Evolutionary conservation across 306 rosid species (phyloP), one percentile per base, ranked within the genome.

Genomic region (Dalbergia oliveri): DNA sequence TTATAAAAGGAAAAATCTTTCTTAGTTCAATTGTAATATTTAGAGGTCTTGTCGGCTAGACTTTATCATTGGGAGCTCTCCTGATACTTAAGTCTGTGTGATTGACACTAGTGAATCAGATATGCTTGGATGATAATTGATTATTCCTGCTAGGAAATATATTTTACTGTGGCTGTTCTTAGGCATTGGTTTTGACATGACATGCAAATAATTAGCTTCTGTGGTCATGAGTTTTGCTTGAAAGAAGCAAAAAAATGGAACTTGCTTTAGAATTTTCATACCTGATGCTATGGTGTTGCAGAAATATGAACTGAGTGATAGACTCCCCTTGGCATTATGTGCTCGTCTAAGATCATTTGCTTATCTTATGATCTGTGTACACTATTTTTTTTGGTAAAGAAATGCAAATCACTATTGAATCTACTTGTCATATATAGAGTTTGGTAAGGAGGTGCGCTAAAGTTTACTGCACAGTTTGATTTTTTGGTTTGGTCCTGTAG

Each of bases 81-180:
- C 31, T 44, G 51, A 64, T 68, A 62, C 75, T 43, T 78, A n/a
- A 35, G 53, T 39, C 47, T 82, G 63, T 74, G 72, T n/a, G 61
- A 45, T 62, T 82, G 62, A 45, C 53, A 41, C 16, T 3, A 73
- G 53, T 66, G 80, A 59, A 81, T 43, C 71, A 23, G 58, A 74
- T 49, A 23, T 33, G 80, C 67, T 72, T 50, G 26, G 77, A 19
- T 63, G 23, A 44, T 44, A 44, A 44, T 44, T 44, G 12, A 44
- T 44, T 4, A 8, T 44, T 44, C 13, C 50, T 44, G 12, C 50
- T 43, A 43, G 41, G 39, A 13, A 39, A 58, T 31, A 54, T 65
- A 47, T 66, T 77, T 54, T 59, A 63, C 70, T 34, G 8, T 53
- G 21, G 15, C 41, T 39, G 51, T 15, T 53, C 72, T 16, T 34